phyloP scores from a whole-genome alignment of 164 flowering plant genomes.

The Buxus sempervirens region DNA sequence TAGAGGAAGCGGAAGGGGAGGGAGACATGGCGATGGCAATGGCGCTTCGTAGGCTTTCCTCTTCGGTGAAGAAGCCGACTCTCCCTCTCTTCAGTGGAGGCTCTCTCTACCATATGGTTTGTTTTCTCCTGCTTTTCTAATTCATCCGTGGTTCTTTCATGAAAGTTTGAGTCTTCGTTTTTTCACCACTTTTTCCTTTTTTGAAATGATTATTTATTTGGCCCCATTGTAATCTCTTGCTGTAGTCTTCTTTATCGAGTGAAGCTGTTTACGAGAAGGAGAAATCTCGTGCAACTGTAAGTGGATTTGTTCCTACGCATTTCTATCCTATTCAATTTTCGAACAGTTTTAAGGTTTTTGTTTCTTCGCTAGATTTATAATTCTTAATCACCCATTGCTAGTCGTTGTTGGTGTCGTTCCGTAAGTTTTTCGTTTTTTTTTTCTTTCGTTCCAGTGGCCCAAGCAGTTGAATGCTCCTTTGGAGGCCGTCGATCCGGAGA shows the following conservation, averaged over 20 bases:
- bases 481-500: slow-evolving; percentile 84
- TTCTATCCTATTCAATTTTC: background rate
- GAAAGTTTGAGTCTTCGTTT: background rate
- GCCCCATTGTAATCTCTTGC: slow-evolving; percentile 2
- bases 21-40: slow-evolving; percentile 83
- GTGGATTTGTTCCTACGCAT: background rate
- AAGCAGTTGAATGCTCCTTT: slow-evolving; percentile 91
- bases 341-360: background rate
- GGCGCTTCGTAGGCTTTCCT: slow-evolving; percentile 86
- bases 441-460: slow-evolving; percentile 70
- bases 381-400: background rate
- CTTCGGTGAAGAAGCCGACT: slow-evolving; percentile 61
- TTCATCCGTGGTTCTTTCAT: background rate
- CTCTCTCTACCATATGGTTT: slow-evolving; percentile 64
- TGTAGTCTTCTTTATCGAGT: slow-evolving; percentile 75
- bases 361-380: background rate
- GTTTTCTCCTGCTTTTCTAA: background rate
- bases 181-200: background rate
- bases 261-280: slow-evolving; percentile 82
- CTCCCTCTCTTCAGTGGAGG: slow-evolving; percentile 58
- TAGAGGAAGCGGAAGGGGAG: slow-evolving; percentile 9
- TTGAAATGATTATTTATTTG: background rate
- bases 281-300: slow-evolving; percentile 58
- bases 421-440: background rate
- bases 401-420: background rate